These are phyloP conservation scores for Alternaria tenuissima DNA, from an alignment of 2,329 filamentous ascomycete species.

Conservation along the genomic window DNA sequence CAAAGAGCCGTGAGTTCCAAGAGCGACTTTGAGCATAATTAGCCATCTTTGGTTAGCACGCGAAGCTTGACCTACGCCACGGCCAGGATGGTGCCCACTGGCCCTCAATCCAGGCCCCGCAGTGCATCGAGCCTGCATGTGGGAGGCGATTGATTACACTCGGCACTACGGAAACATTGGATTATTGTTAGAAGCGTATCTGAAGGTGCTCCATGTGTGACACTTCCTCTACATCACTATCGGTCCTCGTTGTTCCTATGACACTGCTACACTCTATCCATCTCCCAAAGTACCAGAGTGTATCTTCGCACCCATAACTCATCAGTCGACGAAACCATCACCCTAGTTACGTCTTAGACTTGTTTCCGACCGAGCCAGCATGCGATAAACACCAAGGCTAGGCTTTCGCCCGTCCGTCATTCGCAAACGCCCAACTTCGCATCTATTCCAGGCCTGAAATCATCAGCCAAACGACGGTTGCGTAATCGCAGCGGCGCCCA, in stretches of 20 bases:
- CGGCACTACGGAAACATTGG: constrained; percentile 23
- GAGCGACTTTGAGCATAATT: constrained; percentile 43
- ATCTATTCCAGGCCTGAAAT: constrained; percentile 6
- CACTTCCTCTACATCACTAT: background rate
- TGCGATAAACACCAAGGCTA: constrained; percentile 8
- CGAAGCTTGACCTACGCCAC: constrained; percentile 28
- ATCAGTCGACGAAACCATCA: background rate
- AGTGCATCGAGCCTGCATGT: constrained; percentile 20
- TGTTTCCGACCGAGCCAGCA: constrained; percentile 4
- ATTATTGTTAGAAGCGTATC: constrained; percentile 21
- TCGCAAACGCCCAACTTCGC: background rate
- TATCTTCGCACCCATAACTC: background rate
- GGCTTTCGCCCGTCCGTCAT: background rate
- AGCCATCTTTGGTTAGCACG: constrained; percentile 30
- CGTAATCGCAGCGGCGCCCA: constrained; percentile 15
- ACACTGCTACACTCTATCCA: constrained; percentile 5
- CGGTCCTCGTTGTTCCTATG: background rate
- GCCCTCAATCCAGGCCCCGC: constrained; percentile 16
- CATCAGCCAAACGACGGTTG: constrained; percentile 18
- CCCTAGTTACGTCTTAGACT: background rate
- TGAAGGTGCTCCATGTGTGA: constrained; percentile 10
- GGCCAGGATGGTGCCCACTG: constrained; percentile 11
- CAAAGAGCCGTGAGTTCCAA: constrained; percentile 21
- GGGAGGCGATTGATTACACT: constrained; percentile 8
- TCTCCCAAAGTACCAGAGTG: background rate